These are phyloP conservation scores for Lactifluus subvellereus DNA, from an alignment of 768 basidiomycete genomes.

Conservation along the genomic window DNA sequence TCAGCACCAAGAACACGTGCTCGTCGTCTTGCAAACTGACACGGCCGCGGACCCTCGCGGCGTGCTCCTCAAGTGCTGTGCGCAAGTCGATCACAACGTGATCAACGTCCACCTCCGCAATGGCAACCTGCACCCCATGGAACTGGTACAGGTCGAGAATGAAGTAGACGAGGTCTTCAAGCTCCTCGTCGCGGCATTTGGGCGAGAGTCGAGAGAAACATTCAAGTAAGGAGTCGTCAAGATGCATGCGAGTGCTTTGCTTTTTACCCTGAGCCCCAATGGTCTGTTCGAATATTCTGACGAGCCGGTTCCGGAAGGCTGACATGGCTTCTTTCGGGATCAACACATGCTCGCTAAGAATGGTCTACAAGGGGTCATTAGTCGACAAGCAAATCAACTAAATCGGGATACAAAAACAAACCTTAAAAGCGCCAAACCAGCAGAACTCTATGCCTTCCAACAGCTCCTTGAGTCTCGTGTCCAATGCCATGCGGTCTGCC, in stretches of 20 bases:
- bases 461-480: slow-evolving; percentile 65
- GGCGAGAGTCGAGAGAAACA: slow-evolving; percentile 83
- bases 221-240: slow-evolving; percentile 74
- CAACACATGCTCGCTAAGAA: slow-evolving; percentile 46
- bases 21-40: slow-evolving; percentile 39
- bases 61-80: slow-evolving; percentile 66
- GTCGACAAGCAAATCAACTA: background rate
- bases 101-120: slow-evolving; percentile 87
- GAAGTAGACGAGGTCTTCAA: slow-evolving; percentile 93
- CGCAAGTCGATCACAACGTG: slow-evolving; percentile 87
- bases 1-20: slow-evolving; percentile 84
- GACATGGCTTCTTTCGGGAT: slow-evolving; percentile 42
- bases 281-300: slow-evolving; percentile 67
- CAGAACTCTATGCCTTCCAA: slow-evolving; percentile 87
- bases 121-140: slow-evolving; percentile 81
- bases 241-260: slow-evolving; percentile 41
- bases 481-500: slow-evolving; percentile 71
- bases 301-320: slow-evolving; percentile 61
- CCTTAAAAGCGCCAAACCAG: slow-evolving; percentile 98
- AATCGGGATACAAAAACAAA: slow-evolving; percentile 31
- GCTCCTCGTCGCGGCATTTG: slow-evolving; percentile 83
- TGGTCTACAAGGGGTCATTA: slow-evolving; percentile 41
- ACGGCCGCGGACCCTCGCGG: slow-evolving; percentile 34
- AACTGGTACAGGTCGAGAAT: slow-evolving; percentile 92
- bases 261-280: slow-evolving; percentile 61